Evolutionary conservation across 2,329 filamentous ascomycete species (phyloP).

Genomic region (Neopestalotiopsis rosae): DNA sequence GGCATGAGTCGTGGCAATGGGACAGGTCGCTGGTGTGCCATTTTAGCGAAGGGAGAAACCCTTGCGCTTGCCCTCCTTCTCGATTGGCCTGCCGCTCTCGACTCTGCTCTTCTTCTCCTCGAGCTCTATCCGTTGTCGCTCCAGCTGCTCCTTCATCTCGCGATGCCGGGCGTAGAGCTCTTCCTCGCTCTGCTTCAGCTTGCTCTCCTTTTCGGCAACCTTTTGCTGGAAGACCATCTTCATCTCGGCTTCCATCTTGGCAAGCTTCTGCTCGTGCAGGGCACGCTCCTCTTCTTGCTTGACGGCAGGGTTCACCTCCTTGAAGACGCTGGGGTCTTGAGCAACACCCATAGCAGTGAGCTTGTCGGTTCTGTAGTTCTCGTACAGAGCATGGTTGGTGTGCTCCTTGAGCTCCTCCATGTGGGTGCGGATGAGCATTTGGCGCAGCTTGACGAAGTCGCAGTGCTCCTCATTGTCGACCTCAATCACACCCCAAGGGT

Average conservation of each 20-base stretch:
- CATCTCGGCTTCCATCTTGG: slow-evolving; percentile 99
- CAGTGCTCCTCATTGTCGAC: slow-evolving; percentile 99
- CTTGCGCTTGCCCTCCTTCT: slow-evolving; percentile 99
- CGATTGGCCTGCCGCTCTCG: slow-evolving; percentile 93
- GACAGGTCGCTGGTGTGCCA: slow-evolving; percentile 29
- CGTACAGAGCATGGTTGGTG: slow-evolving; percentile 98
- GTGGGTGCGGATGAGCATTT: slow-evolving; percentile 99
- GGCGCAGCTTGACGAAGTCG: slow-evolving; percentile 98
- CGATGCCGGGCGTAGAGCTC: slow-evolving; percentile 97
- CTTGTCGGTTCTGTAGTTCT: slow-evolving; percentile 99
- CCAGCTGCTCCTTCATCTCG: slow-evolving; percentile 99
- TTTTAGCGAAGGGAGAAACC: slow-evolving; percentile 95
- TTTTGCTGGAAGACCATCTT: slow-evolving; percentile 99
- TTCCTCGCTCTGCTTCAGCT: slow-evolving; percentile 98
- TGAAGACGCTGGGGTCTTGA: slow-evolving; percentile 98
- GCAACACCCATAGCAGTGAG: slow-evolving; percentile 98
- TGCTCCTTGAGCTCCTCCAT: slow-evolving; percentile 99
- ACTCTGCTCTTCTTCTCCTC: slow-evolving; percentile 98
- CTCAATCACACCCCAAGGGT: slow-evolving; percentile 98
- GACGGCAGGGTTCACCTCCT: slow-evolving; percentile 99
- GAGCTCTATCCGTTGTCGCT: slow-evolving; percentile 90
- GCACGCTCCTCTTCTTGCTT: slow-evolving; percentile 99
- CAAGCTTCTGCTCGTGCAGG: slow-evolving; percentile 98
- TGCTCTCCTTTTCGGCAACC: slow-evolving; percentile 99
- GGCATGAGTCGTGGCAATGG: slow-evolving; percentile 55